Conservation (phyloP, 2,329 filamentous ascomycete genomes). For the Juglanconis oblonga region DNA sequence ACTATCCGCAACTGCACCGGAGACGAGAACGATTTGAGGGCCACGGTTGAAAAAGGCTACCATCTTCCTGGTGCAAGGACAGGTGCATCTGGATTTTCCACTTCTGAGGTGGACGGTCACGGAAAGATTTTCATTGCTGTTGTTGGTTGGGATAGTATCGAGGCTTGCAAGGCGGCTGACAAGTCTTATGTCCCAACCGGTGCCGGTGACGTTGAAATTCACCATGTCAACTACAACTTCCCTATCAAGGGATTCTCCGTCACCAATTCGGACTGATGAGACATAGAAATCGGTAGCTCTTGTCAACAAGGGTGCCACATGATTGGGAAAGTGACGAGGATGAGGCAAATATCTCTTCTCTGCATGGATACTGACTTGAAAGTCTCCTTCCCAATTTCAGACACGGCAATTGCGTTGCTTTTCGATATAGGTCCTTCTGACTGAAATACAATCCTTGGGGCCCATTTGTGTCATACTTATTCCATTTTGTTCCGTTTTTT, state of each 20-base stretch:
- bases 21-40: constrained; percentile 31
- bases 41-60: constrained; percentile 21
- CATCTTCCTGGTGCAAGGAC: constrained; percentile 25
- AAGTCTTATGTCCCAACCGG: constrained; percentile 18
- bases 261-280: constrained; percentile 4
- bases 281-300: too few species aligned
- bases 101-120: constrained; percentile 18
- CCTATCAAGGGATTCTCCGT: constrained; percentile 26
- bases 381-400: too few species aligned
- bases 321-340: neutral
- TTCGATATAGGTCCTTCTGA: too few species aligned
- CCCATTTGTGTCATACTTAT: too few species aligned
- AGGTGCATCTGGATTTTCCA: constrained; percentile 22
- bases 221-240: constrained; percentile 27
- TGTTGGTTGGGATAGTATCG: constrained; percentile 24
- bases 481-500: too few species aligned
- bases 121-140: constrained; percentile 24
- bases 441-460: too few species aligned
- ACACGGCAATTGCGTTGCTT: too few species aligned
- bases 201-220: constrained; percentile 18
- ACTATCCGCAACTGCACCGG: constrained; percentile 39
- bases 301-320: neutral
- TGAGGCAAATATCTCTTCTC: too few species aligned
- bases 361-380: too few species aligned
- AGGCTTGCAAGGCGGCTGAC: constrained; percentile 23